Evolutionary conservation across 2,329 filamentous ascomycete species (phyloP), one percentile per base, ranked within the genome.

Genomic region (Apiospora kogelbergensis): DNA sequence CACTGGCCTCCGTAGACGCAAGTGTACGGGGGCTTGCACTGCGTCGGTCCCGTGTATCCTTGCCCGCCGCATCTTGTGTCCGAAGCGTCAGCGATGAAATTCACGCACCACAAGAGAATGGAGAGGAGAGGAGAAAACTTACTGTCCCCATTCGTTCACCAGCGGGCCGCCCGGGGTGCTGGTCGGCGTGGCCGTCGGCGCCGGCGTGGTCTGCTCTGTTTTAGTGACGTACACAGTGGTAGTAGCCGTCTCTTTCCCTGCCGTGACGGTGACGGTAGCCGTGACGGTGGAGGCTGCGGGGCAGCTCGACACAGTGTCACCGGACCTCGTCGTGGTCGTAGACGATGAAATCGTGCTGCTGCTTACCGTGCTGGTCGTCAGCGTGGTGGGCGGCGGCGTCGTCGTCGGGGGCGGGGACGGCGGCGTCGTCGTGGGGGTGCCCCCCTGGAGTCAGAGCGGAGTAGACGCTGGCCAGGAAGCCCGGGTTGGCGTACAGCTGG

Each of bases 401-500:
- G 74, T 72, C 11, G 72, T 73, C 0, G 71, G 67, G 42, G 69
- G 64, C 42, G 74, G 67, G 48, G 64, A 7, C 3, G 42, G 17
- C 17, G 17, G 13, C 13, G 42, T 45, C 17, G 40, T 42, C 2
- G 17, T 22, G 15, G 42, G 30, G 15, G 24, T 20, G 26, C n/a
- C 17, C 4, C 4, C 65, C 17, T 20, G 46, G 26, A 13, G 71
- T 74, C 68, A 85, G 74, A 68, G 79, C 76, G 42, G 74, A 68
- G 72, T 78, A 76, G 4, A 89, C 79, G 45, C 80, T 76, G 33
- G 79, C 77, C 67, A 91, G 79, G 76, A 89, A 90, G 1, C 87
- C 88, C 1, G 72, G 42, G 77, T 91, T 91, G n/a, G 80, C 78
- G 71, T 85, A 89, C 1, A 86, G 82, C 80, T 90, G 88, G 40